Conservation (phyloP, 192 early-diverging fungal genomes). For the Chytriomyces sp. region DNA sequence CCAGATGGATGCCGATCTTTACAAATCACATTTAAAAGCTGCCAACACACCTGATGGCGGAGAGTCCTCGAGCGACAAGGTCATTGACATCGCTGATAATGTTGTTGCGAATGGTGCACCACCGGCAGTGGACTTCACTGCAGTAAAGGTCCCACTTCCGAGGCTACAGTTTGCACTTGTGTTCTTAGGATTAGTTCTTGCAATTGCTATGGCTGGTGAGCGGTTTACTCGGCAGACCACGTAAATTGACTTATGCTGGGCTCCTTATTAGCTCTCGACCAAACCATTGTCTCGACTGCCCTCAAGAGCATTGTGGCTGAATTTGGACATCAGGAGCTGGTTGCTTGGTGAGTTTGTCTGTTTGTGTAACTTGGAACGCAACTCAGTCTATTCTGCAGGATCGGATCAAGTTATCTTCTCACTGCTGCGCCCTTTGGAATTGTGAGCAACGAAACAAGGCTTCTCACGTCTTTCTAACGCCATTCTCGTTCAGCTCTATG, state of each 20-base stretch:
- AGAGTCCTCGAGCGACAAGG: no score
- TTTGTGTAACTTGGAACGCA: constrained; percentile 33
- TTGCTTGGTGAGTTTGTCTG: no score
- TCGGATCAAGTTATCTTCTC: constrained; percentile 73
- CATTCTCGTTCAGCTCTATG: constrained; percentile 10
- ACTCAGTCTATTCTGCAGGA: constrained; percentile 67
- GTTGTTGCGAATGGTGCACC: no score
- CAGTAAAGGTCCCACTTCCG: no score
- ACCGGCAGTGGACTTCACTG: no score
- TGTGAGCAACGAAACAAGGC: no score
- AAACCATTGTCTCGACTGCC: constrained; percentile 11
- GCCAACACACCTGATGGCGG: no score
- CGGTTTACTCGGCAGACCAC: no score
- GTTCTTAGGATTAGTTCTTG: not conserved
- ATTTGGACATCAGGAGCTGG: constrained; percentile 40
- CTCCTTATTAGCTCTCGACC: constrained; percentile 16
- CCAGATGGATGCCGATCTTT: no score
- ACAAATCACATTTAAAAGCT: no score
- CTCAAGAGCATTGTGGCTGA: constrained; percentile 13
- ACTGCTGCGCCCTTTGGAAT: constrained; percentile 58
- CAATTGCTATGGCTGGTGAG: constrained; percentile 7
- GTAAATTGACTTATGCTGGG: no score
- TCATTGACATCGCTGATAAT: no score
- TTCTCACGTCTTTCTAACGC: not conserved
- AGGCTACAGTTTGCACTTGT: not conserved